phyloP scores from a whole-genome alignment of 768 basidiomycete species.

The Mycena capillaripes region DNA sequence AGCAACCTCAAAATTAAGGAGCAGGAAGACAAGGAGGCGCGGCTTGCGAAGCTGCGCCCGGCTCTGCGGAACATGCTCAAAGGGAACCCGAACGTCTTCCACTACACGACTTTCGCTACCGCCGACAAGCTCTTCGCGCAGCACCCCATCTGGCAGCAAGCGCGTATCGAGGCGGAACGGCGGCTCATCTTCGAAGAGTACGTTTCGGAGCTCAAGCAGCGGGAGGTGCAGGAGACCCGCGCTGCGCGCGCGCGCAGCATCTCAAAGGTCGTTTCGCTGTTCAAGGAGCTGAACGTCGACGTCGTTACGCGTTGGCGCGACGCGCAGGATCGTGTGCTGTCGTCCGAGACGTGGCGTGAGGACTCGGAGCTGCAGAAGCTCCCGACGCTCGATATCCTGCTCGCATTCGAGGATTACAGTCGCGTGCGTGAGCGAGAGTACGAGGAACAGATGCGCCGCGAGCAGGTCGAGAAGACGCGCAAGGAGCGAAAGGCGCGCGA shows the following conservation, averaged over 20 bases:
- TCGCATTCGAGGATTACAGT: constrained; percentile 95
- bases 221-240: constrained; percentile 89
- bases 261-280: constrained; percentile 84
- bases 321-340: constrained; percentile 81
- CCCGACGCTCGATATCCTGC: constrained; percentile 91
- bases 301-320: constrained; percentile 95
- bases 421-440: constrained; percentile 92
- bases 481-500: constrained; percentile 93
- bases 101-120: constrained; percentile 92
- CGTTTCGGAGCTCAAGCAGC: constrained; percentile 85
- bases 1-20: constrained; percentile 84
- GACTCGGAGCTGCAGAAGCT: constrained; percentile 86
- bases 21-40: constrained; percentile 86
- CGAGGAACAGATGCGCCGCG: constrained; percentile 85
- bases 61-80: constrained; percentile 88
- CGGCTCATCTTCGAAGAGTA: constrained; percentile 94
- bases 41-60: constrained; percentile 89
- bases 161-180: constrained; percentile 87
- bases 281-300: constrained; percentile 91
- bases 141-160: constrained; percentile 94
- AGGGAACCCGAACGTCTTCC: constrained; percentile 89
- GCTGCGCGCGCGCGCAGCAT: constrained; percentile 85
- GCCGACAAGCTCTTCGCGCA: constrained; percentile 89
- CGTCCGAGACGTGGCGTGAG: constrained; percentile 82
- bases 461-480: constrained; percentile 86